Base-by-base conservation (phyloP, 768 basidiomycete genomes). In the Udeniomyces megalosporus region DNA sequence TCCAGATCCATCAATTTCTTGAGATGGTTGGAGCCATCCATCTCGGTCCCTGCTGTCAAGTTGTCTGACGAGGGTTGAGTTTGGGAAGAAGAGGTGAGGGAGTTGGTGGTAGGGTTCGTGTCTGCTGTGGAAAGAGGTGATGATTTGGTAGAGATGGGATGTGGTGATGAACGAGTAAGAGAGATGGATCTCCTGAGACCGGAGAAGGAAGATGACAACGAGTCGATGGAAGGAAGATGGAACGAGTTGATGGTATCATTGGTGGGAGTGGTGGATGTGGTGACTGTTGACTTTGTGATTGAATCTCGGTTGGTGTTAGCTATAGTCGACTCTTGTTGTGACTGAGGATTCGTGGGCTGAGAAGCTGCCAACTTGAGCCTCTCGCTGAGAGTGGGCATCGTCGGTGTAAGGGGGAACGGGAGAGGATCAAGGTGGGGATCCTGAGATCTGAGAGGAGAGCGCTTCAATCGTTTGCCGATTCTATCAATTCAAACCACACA, bases 251-350 rank as follows among this genome's bases (percentile, higher is more conserved):
- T 10, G 2, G 42, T 38, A 4, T 42, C 17, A 42, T 42, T 42
- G 17, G 38, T 42, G 38, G 31, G n/a, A 3, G 50, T 24, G 31
- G 32, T 4, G n/a, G 55, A 28, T 12, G 60, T 52, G 10, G 35
- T 28, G 28, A 47, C 11, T 38, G 66, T 50, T 49, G 68, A 49
- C 11, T 54, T 32, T n/a, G 58, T 35, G 29, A 56, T 54, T 10
- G 67, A 61, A 32, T 65, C 58, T 48, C n/a, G 38, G 71, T 72
- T 66, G 31, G 34, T 68, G 71, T 56, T 65, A 57, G 52, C 71
- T 71, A 34, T 58, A 24, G 69, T 72, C 38, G n/a, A 2, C n/a
- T n/a, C n/a, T n/a, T n/a, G n/a, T n/a, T n/a, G n/a, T 42, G 24
- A 28, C 32, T 62, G 44, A 67, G 62, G 49, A 24, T 46, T 10